Base-by-base conservation (phyloP, 176 grass and related monocot genomes). In the Zea luxurians region DNA sequence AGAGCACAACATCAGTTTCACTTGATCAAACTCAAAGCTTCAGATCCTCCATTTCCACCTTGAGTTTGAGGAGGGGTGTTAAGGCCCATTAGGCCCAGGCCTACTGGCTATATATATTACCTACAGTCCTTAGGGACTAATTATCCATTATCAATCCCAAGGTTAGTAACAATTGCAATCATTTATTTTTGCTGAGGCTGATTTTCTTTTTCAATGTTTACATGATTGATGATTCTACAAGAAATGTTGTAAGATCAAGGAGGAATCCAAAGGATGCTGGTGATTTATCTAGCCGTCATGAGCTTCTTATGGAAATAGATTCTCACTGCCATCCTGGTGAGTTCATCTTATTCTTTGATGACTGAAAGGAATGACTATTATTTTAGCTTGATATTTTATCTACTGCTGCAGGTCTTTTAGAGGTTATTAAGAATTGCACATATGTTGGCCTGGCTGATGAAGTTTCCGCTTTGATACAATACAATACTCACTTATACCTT, bases 401-500 rank as follows among this genome's bases (percentile, higher is more conserved):
- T 83, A 71, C 86, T 73, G 64, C 77, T 86, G 11, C 74, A 97
- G 91, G 87, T 57, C 89, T 94, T 49, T 82, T 97, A 75, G 83
- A 97, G 54, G 77, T 97, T 82, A 80, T 94, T 43, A 97, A 94
- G 87, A 87, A 92, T 63, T 97, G 91, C 80, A 94, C 91, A 70
- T 97, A 94, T 90, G 85, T 97, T 88, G 91, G 94, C 59, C 74
- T 97, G 84, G 85, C 87, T 43, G 89, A 94, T 83, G 94, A 97
- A 80, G 80, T 86, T 70, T 91, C 94, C 59, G 91, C 94, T 21
- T 85, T 94, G 80, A 82, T 97, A 71, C 91, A 97, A 38, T 82
- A 97, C 48, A 92, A 78, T 86, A 94, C 89, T 63, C 83, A 75
- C 62, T 62, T 97, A 76, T 97, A 97, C 82, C 91, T 97, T 76